Evolutionary conservation across 257 asterid species (phyloP), one percentile per base, ranked within the genome.

Genomic region (Nicotiana noctiflora): DNA sequence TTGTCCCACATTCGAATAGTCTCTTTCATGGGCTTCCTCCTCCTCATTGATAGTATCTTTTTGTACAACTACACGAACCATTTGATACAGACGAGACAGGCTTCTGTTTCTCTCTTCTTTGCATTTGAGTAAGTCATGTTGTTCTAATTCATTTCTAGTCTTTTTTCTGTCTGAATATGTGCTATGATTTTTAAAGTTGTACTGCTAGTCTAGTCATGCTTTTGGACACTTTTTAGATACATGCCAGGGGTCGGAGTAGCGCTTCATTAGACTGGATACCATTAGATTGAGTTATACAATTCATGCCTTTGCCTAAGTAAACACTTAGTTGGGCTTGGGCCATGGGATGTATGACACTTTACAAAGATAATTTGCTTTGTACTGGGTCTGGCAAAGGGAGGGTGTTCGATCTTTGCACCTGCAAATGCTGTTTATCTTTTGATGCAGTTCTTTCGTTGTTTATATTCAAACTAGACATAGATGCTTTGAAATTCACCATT

Each of bases 1-100:
- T 83, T 89, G 80, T 89, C 99, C 79, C 98, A 95, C 81, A 64
- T 87, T 83, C 93, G 98, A 67, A 95, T 92, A 10, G 93, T 92
- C 23, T 93, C 99, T 63, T 95, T 95, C 85, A 62, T 95, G 94
- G 98, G 91, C 31, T 93, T 95, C 86, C 98, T 95, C 81, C 91
- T 93, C 63, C 84, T 92, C 81, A 59, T 90, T 18, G 98, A 95
- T 85, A 82, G 90, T 87, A 70, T 89, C 81, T 89, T 93, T 84
- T 81, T 93, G 83, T 91, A 89, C 86, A 87, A 83, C 67, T 89
- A 93, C 27, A 66, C 87, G 21, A 92, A 88, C 88, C 84, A 86
- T 88, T 83, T 92, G 90, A 40, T 93, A 83, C 92, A 86, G 84
- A 93, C 99, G 81, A 90, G 89, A 79, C 89, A 88, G 87, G 97